Base-by-base conservation (phyloP, 208 protist species). In the Borovskyia barvae region DNA sequence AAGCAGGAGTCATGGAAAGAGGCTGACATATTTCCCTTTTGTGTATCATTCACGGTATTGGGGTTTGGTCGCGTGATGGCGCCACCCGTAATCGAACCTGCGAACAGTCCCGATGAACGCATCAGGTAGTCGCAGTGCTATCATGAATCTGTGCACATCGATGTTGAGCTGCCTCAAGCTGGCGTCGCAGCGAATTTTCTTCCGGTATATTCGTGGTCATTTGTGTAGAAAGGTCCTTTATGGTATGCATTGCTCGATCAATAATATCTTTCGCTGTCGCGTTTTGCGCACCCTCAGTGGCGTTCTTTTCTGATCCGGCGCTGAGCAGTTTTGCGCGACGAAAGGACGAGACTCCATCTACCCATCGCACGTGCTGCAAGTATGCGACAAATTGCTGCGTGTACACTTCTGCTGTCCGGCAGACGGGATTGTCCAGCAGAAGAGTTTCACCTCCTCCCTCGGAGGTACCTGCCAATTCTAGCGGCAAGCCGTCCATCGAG, bases 351-450 rank as follows among this genome's bases (percentile, higher is more conserved):
- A 35, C 28, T 0, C 75, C 83, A 41, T 95, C 89, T 15, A 95
- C 75, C 69, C 72, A 90, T 5, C 75, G 53, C 3, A 91, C 75
- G 12, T 70, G 26, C 0, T 32, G 12, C 55, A 91, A 65, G 17
- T 66, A 46, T 9, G 56, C 63, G 3, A 42, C 19, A 20, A 79
- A 63, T 3, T 65, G 54, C 11, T 40, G 7, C 3, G 41, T 36
- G 62, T 90, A 90, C 7, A 26, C 50, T n/a, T 51, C 63, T 12
- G 19, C 42, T 40, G 83, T 68, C 0, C 62, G 54, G 48, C 85
- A 88, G 15, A 95, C 46, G 8, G 89, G 89, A 28, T 95, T 95
- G 62, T 95, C 83, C 2, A 92, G 55, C 6, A 85, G 26, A 4
- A 93, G 55, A 1, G 55, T 51, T 28, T 79, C 58, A 19, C 14